Evolutionary conservation across 768 basidiomycete species (phyloP).

Genomic region (Mycena kentingensis): DNA sequence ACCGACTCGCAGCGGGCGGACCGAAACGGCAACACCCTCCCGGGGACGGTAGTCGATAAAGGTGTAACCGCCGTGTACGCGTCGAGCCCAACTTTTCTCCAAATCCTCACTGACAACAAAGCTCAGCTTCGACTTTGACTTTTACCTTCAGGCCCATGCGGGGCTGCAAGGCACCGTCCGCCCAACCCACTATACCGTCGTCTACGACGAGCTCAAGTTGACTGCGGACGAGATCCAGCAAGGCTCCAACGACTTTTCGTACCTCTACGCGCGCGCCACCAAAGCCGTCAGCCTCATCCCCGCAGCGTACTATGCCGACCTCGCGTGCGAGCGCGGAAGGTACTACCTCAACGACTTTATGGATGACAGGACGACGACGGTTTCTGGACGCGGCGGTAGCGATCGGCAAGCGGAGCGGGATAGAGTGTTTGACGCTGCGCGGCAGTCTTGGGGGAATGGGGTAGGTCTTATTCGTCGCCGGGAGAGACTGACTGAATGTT

Average conservation of each 20-base stretch:
- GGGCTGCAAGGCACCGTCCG: conserved; percentile 73
- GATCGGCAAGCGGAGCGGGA: conserved; percentile 35
- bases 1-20: conserved; percentile 51
- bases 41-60: conserved; percentile 80
- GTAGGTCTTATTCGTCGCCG: conserved; percentile 4
- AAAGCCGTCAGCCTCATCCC: conserved; percentile 82
- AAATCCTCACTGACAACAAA: background rate
- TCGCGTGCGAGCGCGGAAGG: conserved; percentile 80
- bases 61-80: conserved; percentile 71
- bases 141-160: conserved; percentile 72
- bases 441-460: conserved; percentile 47
- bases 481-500: conserved; percentile 17
- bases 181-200: conserved; percentile 76
- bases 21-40: conserved; percentile 72
- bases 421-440: conserved; percentile 39
- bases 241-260: conserved; percentile 67
- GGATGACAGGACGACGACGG: conserved; percentile 15
- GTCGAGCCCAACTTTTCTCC: conserved; percentile 19
- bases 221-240: conserved; percentile 68
- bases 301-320: conserved; percentile 78
- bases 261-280: conserved; percentile 81
- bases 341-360: conserved; percentile 77
- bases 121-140: conserved; percentile 61
- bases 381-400: conserved; percentile 35
- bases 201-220: conserved; percentile 77